Evolutionary conservation across 306 rosid genomes (phyloP), one percentile per base, ranked within the genome.

Genomic region (Vigna trinervia): DNA sequence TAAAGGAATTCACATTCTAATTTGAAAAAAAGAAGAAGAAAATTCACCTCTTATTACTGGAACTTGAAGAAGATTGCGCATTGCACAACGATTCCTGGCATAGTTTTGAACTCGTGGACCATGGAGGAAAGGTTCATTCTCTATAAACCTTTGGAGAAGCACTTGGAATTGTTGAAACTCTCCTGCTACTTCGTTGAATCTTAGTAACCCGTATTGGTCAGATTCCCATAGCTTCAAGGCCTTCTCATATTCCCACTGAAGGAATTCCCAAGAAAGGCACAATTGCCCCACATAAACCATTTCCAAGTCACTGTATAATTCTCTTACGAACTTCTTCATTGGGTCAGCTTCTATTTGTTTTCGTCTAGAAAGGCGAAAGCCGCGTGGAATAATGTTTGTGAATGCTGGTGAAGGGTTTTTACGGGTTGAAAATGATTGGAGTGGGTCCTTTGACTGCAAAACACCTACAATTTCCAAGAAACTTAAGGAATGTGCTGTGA

Each of bases 251-350:
- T 95, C 96, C 97, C 97, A 95, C 17, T 78, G 82, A 54, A 92
- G 93, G 36, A 92, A 88, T 76, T 95, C 98, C 98, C 98, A 95
- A 14, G 97, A 95, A 67, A 95, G 96, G 77, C 98, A 90, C 36
- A 87, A 72, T n/a, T 95, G 98, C 12, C 97, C 98, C 77, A 92
- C 97, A 41, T 95, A 95, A 1, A 95, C 95, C 66, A 82, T 62
- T 83, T 95, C 98, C 73, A 90, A 81, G 56, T 95, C 98, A 58
- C 89, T 65, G 50, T 75, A 84, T 63, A 92, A 65, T n/a, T 87
- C 90, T 60, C 77, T 84, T 4, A 80, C 34, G 59, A 80, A 81
- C 81, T 89, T 85, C 50, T 81, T 85, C 68, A 76, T 74, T 23
- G 95, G 96, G 80, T 90, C 93, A 9, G 83, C 17, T 51, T 87